A percentile compares a stretch with the other conserved stretches of the same genome.
phyloP scores from a whole-genome alignment of 306 rosid species.

The Prunus salicina region DNA sequence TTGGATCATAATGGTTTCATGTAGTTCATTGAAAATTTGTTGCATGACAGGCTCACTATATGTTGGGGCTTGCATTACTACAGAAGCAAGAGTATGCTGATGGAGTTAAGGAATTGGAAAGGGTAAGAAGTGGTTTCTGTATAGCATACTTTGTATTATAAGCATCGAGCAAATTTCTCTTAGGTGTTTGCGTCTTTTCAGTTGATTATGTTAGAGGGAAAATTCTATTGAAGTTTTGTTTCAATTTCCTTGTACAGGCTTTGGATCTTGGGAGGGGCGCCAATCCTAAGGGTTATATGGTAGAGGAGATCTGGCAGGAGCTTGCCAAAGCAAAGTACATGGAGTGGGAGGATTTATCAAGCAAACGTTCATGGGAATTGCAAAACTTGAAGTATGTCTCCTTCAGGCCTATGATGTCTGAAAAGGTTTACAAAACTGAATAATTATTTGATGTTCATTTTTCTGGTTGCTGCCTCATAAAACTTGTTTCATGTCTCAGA shows the following conservation, averaged over 20 bases:
- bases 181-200: neutral
- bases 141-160: conserved; percentile 7
- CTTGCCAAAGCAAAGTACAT: conserved; percentile 79
- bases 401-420: conserved; percentile 7
- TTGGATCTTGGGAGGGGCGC: conserved; percentile 96
- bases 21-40: conserved; percentile 3
- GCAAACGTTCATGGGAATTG: conserved; percentile 70
- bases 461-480: neutral
- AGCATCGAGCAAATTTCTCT: neutral
- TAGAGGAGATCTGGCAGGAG: conserved; percentile 93
- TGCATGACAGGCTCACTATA: conserved; percentile 75
- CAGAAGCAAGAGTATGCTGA: conserved; percentile 49
- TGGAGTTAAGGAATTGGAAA: conserved; percentile 74
- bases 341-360: conserved; percentile 77
- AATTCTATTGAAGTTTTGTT: conserved; percentile 1
- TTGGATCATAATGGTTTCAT: neutral
- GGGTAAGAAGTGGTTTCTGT: conserved; percentile 47
- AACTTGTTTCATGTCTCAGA: conserved; percentile 32
- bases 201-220: neutral
- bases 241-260: conserved; percentile 49
- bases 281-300: conserved; percentile 68
- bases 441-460: neutral
- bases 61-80: conserved; percentile 84
- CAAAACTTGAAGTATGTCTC: conserved; percentile 59
- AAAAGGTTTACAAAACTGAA: neutral